Conservation (phyloP, 140 eudicot genomes). For the Ambrosia hybrid region DNA sequence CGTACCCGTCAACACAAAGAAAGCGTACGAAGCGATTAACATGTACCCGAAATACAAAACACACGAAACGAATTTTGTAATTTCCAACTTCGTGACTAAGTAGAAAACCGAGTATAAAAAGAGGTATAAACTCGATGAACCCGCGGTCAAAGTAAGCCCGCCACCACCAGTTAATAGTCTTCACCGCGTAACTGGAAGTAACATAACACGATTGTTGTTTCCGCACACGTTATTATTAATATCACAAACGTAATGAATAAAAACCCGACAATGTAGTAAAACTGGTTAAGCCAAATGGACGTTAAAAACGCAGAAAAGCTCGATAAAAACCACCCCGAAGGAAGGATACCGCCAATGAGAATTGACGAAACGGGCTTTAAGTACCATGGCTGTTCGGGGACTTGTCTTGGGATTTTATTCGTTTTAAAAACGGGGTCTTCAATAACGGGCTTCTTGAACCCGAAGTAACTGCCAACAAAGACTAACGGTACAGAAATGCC, state of each 20-base stretch:
- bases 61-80: slow-evolving; percentile 58
- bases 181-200: slow-evolving; percentile 79
- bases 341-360: slow-evolving; percentile 70
- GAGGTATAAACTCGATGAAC: slow-evolving; percentile 68
- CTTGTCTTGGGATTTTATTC: slow-evolving; percentile 33
- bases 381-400: slow-evolving; percentile 81
- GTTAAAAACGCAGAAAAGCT: slow-evolving; percentile 73
- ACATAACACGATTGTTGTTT: slow-evolving; percentile 64
- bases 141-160: slow-evolving; percentile 72
- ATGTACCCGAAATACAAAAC: slow-evolving; percentile 61
- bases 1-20: slow-evolving; percentile 70
- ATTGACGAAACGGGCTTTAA: slow-evolving; percentile 73
- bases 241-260: slow-evolving; percentile 69
- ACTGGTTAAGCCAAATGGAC: slow-evolving; percentile 76
- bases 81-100: slow-evolving; percentile 66
- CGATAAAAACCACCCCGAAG: slow-evolving; percentile 79
- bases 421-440: slow-evolving; percentile 75
- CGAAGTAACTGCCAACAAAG: slow-evolving; percentile 74
- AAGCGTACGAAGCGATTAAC: slow-evolving; percentile 72
- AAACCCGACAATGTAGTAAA: slow-evolving; percentile 75
- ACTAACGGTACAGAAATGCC: slow-evolving; percentile 80
- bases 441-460: slow-evolving; percentile 61
- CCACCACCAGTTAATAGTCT: slow-evolving; percentile 91
- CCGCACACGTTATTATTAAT: slow-evolving; percentile 65
- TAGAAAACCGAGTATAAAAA: slow-evolving; percentile 72